Percentiles rank a stretch among this genome's conserved stretches.
Evolutionary conservation across 2,329 filamentous ascomycete species (phyloP).

Genomic region (Triangularia verruculosa): DNA sequence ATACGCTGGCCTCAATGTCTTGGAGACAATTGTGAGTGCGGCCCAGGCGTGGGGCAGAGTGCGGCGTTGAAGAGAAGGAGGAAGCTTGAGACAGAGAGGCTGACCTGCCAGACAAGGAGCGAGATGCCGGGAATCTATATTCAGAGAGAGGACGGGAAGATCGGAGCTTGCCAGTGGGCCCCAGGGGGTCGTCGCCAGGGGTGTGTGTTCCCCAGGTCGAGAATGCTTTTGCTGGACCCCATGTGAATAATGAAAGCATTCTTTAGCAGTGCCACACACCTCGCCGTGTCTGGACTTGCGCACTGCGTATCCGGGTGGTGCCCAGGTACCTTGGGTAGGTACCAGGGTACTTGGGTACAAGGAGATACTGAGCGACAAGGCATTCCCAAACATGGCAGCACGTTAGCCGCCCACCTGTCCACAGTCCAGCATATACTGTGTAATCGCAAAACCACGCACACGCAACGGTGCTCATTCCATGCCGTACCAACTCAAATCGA

Average conservation of each 20-base stretch:
- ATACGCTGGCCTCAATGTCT: conserved; percentile 5
- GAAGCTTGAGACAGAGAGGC: conserved; percentile 23
- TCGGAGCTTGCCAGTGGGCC: conserved; percentile 11
- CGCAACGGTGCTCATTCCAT: not conserved
- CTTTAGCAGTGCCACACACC: conserved; percentile 5
- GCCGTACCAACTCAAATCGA: not conserved
- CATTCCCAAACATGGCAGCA: not conserved
- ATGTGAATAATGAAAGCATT: conserved; percentile 2
- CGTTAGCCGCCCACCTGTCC: conserved; percentile 3
- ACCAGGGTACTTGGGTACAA: not conserved
- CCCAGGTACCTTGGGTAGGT: not conserved
- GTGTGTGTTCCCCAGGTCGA: not conserved
- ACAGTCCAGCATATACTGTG: not conserved
- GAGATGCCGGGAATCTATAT: conserved; percentile 15
- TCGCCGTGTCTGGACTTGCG: not conserved
- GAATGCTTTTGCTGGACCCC: conserved; percentile 1
- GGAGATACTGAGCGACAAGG: conserved; percentile 1
- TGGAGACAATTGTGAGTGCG: conserved; percentile 17
- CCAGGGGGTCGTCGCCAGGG: not conserved
- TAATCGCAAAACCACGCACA: conserved; percentile 1
- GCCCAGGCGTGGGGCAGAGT: conserved; percentile 22
- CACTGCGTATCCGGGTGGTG: not conserved
- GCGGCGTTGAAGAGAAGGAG: conserved; percentile 22
- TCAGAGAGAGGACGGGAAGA: conserved; percentile 1
- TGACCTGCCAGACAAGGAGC: conserved; percentile 17